A percentile compares a stretch with the other conserved stretches of the same genome.
Evolutionary conservation across 257 asterid species (phyloP).

Genomic region (Haberlea rhodopensis): DNA sequence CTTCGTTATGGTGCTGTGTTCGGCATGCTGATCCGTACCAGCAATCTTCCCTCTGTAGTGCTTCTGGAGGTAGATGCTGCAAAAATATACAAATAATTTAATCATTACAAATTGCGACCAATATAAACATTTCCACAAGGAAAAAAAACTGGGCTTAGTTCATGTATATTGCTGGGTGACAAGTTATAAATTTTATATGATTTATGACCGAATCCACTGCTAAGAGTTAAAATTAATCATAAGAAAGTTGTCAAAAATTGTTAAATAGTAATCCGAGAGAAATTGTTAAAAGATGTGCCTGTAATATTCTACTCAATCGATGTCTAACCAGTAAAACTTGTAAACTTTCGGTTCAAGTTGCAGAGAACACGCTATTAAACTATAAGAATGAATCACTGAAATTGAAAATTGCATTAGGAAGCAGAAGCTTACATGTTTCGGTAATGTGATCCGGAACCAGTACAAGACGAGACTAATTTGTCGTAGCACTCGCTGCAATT

Average conservation of each 20-base stretch:
- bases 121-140: too few relatives aligned
- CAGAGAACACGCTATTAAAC: not conserved
- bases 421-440: slow-evolving; percentile 55
- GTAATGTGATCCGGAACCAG: slow-evolving; percentile 88
- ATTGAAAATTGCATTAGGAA: not conserved
- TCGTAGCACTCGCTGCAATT: slow-evolving; percentile 80
- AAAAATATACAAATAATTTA: not conserved
- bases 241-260: too few relatives aligned
- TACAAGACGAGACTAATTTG: slow-evolving; percentile 77
- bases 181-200: too few relatives aligned
- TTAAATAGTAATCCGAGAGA: too few relatives aligned
- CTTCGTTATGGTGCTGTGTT: too few relatives aligned
- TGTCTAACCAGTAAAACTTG: not conserved
- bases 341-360: not conserved
- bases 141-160: too few relatives aligned
- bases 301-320: too few relatives aligned
- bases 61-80: slow-evolving; percentile 49
- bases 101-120: not conserved
- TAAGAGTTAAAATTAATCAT: too few relatives aligned
- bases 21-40: too few relatives aligned
- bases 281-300: not conserved
- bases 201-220: too few relatives aligned
- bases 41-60: too few relatives aligned
- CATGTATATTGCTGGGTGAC: too few relatives aligned
- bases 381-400: not conserved